Conservation (phyloP, 345 rosid genomes). For the Gossypium australe region DNA sequence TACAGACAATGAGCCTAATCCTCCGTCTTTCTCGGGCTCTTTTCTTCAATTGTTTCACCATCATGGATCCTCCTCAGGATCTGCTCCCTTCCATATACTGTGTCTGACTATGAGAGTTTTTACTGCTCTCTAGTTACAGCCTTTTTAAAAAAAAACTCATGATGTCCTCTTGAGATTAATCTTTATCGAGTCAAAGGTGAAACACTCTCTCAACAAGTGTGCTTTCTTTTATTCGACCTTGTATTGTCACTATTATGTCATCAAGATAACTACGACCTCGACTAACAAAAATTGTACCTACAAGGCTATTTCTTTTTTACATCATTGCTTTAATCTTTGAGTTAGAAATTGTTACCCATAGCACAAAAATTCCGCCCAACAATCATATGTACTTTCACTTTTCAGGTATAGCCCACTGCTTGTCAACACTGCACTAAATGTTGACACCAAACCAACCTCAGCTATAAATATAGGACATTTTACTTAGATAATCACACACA, state of each 20-base stretch:
- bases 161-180: too few relatives aligned
- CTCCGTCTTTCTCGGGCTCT: constrained; percentile 20
- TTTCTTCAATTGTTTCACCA: constrained; percentile 12
- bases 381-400: neutral
- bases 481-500: neutral
- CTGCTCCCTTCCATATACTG: neutral
- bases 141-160: too few relatives aligned
- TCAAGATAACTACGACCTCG: too few relatives aligned
- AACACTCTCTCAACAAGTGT: too few relatives aligned
- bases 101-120: neutral
- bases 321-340: neutral
- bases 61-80: constrained; percentile 3
- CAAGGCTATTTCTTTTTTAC: neutral
- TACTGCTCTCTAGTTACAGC: neutral
- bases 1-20: neutral
- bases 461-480: constrained; percentile 9
- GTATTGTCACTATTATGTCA: too few relatives aligned
- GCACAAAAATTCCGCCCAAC: neutral
- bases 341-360: neutral
- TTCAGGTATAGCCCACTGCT: neutral
- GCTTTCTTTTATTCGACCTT: too few relatives aligned
- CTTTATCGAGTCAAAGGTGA: too few relatives aligned
- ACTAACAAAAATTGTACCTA: neutral
- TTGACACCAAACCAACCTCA: neutral
- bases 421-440: neutral